Percentiles rank a stretch among this genome's conserved stretches.
Evolutionary conservation across 805 yeast genomes (phyloP).

Genomic region (Yamadazyma nakazawae): DNA sequence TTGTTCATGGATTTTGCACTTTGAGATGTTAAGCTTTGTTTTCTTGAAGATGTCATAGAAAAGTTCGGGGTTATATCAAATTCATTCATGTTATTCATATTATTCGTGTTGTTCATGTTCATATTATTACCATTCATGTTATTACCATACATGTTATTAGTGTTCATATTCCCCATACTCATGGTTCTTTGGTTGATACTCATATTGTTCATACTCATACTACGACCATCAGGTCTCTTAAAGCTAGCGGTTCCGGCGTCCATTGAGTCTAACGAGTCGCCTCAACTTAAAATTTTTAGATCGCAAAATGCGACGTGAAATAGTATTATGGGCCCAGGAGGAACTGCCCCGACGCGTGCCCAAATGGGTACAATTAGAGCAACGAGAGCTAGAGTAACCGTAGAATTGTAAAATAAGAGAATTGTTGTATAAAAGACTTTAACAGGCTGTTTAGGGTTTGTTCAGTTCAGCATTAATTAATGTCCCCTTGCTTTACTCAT

Average conservation of each 20-base stretch:
- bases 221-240: not conserved
- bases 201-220: not conserved
- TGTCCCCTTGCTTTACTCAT: too few species aligned
- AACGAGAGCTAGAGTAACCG: too few species aligned
- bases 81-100: not conserved
- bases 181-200: not conserved
- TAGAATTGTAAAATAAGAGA: too few species aligned
- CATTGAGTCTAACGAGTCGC: constrained; percentile 10
- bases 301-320: not conserved
- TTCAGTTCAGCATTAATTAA: too few species aligned
- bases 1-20: constrained; percentile 36
- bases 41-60: constrained; percentile 20
- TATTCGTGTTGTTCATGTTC: not conserved
- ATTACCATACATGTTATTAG: not conserved
- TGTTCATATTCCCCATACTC: not conserved
- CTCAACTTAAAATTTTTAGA: not conserved
- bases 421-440: too few species aligned
- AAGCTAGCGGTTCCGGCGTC: constrained; percentile 22
- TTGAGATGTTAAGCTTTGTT: constrained; percentile 37
- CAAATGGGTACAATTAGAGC: too few species aligned
- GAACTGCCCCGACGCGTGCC: not conserved
- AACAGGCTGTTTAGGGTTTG: too few species aligned
- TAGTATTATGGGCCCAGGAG: too few species aligned
- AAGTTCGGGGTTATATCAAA: constrained; percentile 6
- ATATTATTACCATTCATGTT: not conserved